A percentile compares a stretch with the other conserved stretches of the same genome.
phyloP scores from a whole-genome alignment of 2,329 filamentous ascomycete species.

The Fusarium abutilonis region DNA sequence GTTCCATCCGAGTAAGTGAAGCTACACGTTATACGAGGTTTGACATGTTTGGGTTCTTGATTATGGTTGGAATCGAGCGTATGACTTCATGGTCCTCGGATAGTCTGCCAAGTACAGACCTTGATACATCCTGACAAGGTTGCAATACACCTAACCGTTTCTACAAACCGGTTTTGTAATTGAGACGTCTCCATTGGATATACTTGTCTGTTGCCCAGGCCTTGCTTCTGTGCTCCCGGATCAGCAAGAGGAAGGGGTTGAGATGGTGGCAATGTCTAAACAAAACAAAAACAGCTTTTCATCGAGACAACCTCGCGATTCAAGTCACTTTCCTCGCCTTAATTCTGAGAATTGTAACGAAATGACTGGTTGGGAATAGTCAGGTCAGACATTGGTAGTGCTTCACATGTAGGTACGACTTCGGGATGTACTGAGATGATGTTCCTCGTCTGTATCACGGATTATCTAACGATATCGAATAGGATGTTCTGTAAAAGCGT shows the following conservation, averaged over 20 bases:
- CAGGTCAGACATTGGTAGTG: not conserved
- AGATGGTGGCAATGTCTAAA: conserved; percentile 4
- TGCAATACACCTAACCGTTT: not conserved
- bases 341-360: not conserved
- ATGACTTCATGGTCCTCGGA: too few species aligned
- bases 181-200: not conserved
- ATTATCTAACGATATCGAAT: not conserved
- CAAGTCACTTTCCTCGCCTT: not conserved
- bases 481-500: not conserved
- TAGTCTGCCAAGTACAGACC: too few species aligned
- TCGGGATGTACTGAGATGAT: conserved; percentile 20
- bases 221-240: not conserved
- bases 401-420: conserved; percentile 10
- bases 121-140: not conserved
- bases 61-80: not conserved
- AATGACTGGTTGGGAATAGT: not conserved
- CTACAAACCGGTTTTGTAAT: not conserved
- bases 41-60: not conserved
- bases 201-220: not conserved
- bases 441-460: conserved; percentile 1
- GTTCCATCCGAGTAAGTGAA: conserved; percentile 11
- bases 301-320: conserved; percentile 1
- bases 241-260: conserved; percentile 1
- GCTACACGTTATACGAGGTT: not conserved
- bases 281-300: not conserved